Evolutionary conservation across 306 rosid species (phyloP).

Genomic region (Inga laurina): DNA sequence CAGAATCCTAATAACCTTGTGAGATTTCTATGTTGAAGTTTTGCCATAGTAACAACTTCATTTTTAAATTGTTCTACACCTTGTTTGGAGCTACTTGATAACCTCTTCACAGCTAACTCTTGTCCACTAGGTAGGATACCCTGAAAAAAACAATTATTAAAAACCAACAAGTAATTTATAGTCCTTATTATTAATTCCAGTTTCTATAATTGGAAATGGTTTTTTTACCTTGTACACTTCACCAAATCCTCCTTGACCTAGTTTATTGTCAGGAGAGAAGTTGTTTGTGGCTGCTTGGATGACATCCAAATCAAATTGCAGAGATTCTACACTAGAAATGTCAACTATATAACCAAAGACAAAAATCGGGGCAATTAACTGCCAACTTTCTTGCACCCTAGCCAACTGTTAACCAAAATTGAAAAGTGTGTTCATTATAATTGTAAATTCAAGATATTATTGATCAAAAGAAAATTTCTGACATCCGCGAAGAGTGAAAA

Average conservation of each 20-base stretch:
- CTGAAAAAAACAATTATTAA: conserved; percentile 14
- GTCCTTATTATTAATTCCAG: not conserved
- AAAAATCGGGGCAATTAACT: not conserved
- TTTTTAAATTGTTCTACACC: conserved; percentile 41
- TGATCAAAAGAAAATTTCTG: no score
- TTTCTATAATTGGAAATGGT: not conserved
- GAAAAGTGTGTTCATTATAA: no score
- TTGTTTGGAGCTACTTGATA: conserved; percentile 38
- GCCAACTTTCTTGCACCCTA: no score
- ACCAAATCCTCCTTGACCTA: not conserved
- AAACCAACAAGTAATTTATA: not conserved
- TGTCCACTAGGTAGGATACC: conserved; percentile 34
- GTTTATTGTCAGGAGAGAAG: not conserved
- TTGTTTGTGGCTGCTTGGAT: not conserved
- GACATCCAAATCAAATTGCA: not conserved
- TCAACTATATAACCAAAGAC: not conserved
- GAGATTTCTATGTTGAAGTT: not conserved
- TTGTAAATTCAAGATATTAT: no score
- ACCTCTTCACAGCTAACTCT: conserved; percentile 45
- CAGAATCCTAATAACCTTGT: not conserved
- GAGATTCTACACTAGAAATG: not conserved
- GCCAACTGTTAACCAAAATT: no score
- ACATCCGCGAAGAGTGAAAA: no score
- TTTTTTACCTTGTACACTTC: not conserved
- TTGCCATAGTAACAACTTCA: conserved; percentile 38